Conservation (phyloP, 164 flowering plant genomes). For the Santalum album region DNA sequence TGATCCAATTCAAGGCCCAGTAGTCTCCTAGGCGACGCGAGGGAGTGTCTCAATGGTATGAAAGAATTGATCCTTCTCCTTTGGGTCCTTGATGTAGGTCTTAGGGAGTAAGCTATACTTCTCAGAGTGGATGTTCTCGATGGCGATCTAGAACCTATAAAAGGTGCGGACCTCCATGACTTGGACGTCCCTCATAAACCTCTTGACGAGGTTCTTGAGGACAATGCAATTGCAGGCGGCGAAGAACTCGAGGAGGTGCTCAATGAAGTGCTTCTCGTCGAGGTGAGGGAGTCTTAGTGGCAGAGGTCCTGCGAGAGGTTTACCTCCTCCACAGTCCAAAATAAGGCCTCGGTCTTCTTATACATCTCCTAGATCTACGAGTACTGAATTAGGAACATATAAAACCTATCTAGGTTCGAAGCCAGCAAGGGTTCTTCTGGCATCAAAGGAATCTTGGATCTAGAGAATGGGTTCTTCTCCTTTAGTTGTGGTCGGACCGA, state of each 20-base stretch:
- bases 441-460: constrained; percentile 59
- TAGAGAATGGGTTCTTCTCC: too few species aligned
- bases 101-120: constrained; percentile 76
- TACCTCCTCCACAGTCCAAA: constrained; percentile 95
- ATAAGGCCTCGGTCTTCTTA: constrained; percentile 90
- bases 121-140: constrained; percentile 91
- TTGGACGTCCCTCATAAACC: constrained; percentile 88
- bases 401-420: constrained; percentile 80
- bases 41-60: constrained; percentile 82
- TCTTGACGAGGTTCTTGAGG: constrained; percentile 68
- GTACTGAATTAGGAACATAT: constrained; percentile 87
- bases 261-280: constrained; percentile 75
- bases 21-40: constrained; percentile 64
- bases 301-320: constrained; percentile 63
- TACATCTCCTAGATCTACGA: constrained; percentile 94
- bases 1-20: constrained; percentile 86
- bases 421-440: constrained; percentile 76
- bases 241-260: constrained; percentile 83
- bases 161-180: constrained; percentile 81
- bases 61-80: constrained; percentile 52
- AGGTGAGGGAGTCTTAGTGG: constrained; percentile 50
- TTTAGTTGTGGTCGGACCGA: too few species aligned
- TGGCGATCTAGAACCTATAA: constrained; percentile 86
- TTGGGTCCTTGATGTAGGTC: constrained; percentile 55
- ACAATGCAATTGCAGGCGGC: constrained; percentile 95